Base-by-base conservation (phyloP, 129 eudicot genomes). In the Pittosporum tobira region DNA sequence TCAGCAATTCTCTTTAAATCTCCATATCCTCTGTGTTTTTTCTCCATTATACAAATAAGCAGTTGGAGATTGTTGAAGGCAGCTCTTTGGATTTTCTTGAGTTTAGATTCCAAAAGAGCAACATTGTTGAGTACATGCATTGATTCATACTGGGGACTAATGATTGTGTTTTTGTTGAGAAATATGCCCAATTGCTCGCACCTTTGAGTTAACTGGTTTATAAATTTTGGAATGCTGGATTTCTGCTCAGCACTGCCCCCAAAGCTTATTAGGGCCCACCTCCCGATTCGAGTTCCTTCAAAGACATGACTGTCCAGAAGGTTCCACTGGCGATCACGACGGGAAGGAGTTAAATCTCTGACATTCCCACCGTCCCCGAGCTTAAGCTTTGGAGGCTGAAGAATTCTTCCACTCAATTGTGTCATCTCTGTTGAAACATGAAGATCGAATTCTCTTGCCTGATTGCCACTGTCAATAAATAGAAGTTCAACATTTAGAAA, bases 321-420 rank as follows among this genome's bases (percentile, higher is more conserved):
- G 73, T 83, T 91, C 99, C 99, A 91, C 47, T 91, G 94, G 5
- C 99, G 79, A 63, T 91, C 99, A 44, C 74, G 81, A 0, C 99
- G 81, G 0, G 88, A 63, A 24, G 99, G 99, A 61, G 62, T 76
- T 1, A 91, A 44, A 34, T 87, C 84, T 28, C 75, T 72, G 20
- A 83, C 81, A 34, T 78, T 79, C 37, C 99, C 99, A 6, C 87
- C 82, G n/a, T 80, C 71, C 42, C 99, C 99, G 3, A 91, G 99
- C 66, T 81, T 91, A 14, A 91, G 81, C 71, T 84, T 81, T 0
- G 99, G 99, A 37, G 99, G 99, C 37, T 75, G 81, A 51, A 91
- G 96, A 64, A 91, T 74, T 77, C 99, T 75, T 12, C 99, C 99
- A 14, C 66, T 91, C 57, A 91, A 59, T 21, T 46, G 59, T 19